Base-by-base conservation (phyloP, 2,329 filamentous ascomycete genomes). In the Eutypella sp. region DNA sequence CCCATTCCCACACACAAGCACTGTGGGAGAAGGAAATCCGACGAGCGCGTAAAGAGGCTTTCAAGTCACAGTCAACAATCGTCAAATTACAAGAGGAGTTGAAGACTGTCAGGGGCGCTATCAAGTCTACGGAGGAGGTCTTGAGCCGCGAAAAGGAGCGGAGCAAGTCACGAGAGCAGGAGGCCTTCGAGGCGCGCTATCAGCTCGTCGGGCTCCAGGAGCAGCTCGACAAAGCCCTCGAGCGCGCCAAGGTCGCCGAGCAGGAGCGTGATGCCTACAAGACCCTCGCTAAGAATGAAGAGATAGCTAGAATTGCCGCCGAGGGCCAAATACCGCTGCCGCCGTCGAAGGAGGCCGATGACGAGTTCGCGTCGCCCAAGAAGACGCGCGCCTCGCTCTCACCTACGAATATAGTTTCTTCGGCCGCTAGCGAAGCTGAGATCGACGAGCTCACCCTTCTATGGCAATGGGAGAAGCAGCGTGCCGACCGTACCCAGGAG, bases 1-100 rank as follows among this genome's bases (percentile, higher is more conserved):
- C 81, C 31, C 76, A 85, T 55, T 75, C 78, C 33, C 81, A 85
- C 59, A 82, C 81, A 9, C 79, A 84, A 63, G 69, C 79, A 18
- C 66, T 86, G 9, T 88, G 84, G 78, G 85, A 89, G 57, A 88
- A 88, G 61, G 85, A 89, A 62, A 82, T 87, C 37, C 77, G 84
- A 45, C 75, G 81, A 46, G 76, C 79, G 9, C 74, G 83, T 41
- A 89, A 89, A 56, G 85, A 89, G 56, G 82, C 81, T 2, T 88
- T 87, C 73, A 88, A 87, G 60, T 77, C 79, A n/a, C 83, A 87
- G 55, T 87, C 84, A 3, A 66, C 71, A 10, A 75, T 84, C 25
- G 78, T 88, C 56, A 87, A 87, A 60, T 62, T 85, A n/a, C 84
- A 88, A 60, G 85, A 88, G 56, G 84, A 89, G 57, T 73, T 87